phyloP scores from a whole-genome alignment of 805 yeast genomes.

The Tetrapisispora phaffii region DNA sequence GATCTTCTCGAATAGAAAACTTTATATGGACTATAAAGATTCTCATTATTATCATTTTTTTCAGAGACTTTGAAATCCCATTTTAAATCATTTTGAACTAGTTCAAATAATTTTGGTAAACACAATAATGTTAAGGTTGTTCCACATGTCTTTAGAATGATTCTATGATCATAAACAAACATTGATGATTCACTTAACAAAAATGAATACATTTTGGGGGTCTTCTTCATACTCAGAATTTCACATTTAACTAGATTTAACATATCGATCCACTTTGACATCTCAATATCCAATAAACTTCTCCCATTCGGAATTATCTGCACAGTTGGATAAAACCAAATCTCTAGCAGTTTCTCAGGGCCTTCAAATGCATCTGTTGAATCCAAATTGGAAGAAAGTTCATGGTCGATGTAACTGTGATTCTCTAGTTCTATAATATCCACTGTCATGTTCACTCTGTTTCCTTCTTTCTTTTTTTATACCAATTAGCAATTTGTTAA shows the following conservation, averaged over 20 bases:
- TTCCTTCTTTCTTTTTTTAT: too few species aligned
- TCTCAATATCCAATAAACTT: slow-evolving; percentile 39
- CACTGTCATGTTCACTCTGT: slow-evolving; percentile 2
- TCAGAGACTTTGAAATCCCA: slow-evolving; percentile 29
- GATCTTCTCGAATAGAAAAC: slow-evolving; percentile 85
- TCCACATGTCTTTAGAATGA: slow-evolving; percentile 90
- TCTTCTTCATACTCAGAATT: slow-evolving; percentile 67
- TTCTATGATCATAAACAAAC: slow-evolving; percentile 77
- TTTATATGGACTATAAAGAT: slow-evolving; percentile 39
- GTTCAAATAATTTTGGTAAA: slow-evolving; percentile 50
- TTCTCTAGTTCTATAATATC: slow-evolving; percentile 2
- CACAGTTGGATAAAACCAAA: slow-evolving; percentile 66
- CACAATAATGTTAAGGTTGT: slow-evolving; percentile 86
- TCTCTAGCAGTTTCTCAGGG: slow-evolving; percentile 85
- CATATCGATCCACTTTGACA: slow-evolving; percentile 58
- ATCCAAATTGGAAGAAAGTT: slow-evolving; percentile 66
- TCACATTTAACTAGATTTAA: slow-evolving; percentile 82
- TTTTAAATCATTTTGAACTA: slow-evolving; percentile 33
- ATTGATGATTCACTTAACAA: slow-evolving; percentile 81
- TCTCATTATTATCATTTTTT: slow-evolving; percentile 1
- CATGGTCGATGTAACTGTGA: slow-evolving; percentile 61
- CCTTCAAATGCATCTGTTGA: slow-evolving; percentile 94
- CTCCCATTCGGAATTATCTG: slow-evolving; percentile 23
- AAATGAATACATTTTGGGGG: slow-evolving; percentile 65
- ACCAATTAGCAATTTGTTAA: too few species aligned